Evolutionary conservation across 768 basidiomycete species (phyloP), one percentile per base, ranked within the genome.

Genomic region (Psilocybe subaeruginosa): DNA sequence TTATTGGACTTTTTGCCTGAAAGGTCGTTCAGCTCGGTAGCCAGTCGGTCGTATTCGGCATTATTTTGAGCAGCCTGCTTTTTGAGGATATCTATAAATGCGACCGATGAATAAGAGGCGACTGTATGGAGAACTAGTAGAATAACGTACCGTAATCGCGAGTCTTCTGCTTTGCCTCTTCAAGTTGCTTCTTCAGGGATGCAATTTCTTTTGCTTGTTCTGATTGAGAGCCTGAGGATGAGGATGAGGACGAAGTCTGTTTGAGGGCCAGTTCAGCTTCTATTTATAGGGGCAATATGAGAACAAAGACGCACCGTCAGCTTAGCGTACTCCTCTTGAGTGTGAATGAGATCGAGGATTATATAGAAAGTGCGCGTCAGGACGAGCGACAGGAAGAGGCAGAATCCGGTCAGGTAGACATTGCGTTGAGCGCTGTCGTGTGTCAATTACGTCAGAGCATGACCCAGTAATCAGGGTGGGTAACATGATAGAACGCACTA

Each of bases 301-400:
- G 16, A 17, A 17, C 4, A 17, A 53, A 35, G 29, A 53, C n/a
- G 33, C 33, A 37, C 51, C 80, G 96, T 95, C 61, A 98, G 73
- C 68, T 91, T 89, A 17, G 86, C 87, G 70, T 92, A 92, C 68
- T 93, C 87, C 66, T 96, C 95, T 74, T 97, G 93, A 0, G 89
- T 85, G 66, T 93, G 88, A 64, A 98, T 89, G 66, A 97, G 88
- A 72, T 98, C 94, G 69, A 95, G 87, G 49, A 92, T 85, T 73
- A 99, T 92, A 73, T 90, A 89, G 80, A 98, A 98, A 3, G 91
- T 92, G 68, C 96, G 89, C 2, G 95, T 91, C 66, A 98, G 87
- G 67, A 97, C 90, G 59, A 99, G 88, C 8, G 97, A 97, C 19
- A 99, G 88, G 88, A 98, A 97, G 49, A 99, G 83, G 61, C 91